Evolutionary conservation across 1,139 yeast genomes (phyloP), one percentile per base, ranked within the genome.

Genomic region (Protomyces lactucae-debilis): DNA sequence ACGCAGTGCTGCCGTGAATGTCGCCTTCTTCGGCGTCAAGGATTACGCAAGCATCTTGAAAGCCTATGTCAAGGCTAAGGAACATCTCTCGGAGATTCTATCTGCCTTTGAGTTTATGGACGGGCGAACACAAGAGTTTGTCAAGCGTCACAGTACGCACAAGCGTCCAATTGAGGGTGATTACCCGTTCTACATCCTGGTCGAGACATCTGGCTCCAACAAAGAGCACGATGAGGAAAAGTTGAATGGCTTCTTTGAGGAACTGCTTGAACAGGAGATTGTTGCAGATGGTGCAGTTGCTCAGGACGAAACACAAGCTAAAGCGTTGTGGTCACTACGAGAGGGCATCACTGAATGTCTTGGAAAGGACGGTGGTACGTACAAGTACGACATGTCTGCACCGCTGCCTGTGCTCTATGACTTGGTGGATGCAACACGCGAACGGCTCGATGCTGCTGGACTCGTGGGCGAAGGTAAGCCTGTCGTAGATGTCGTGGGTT

Each of bases 101-200:
- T 88, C 96, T 45, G 97, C 98, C 6, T 92, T 90, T 76, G 99
- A 92, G 75, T 88, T 92, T 72, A 92, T 92, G 97, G 99, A 92
- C 74, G 78, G 82, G 36, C 82, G 82, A 64, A 86, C 95, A 1
- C 95, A 88, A 75, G 74, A 79, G 52, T 78, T 90, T 69, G 85
- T 91, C 28, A 81, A 80, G 52, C 76, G 80, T 57, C 79, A 78
- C 67, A 73, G 75, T 35, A 74, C 71, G 45, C 72, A 79, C 12
- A 79, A 82, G 35, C 90, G 88, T 71, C 99, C 99, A 6, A 83
- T 93, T 65, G 95, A 87, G 70, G 85, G 85, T 55, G 80, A 80
- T 64, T 86, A 88, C 74, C 96, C 97, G 57, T 93, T 91, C 75
- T 92, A 91, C 73, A 85, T 92, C 3, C 81, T 93, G 69, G 90